These are phyloP conservation scores for Salvia hispanica DNA, from an alignment of 257 asterid genomes.

Conservation along the genomic window DNA sequence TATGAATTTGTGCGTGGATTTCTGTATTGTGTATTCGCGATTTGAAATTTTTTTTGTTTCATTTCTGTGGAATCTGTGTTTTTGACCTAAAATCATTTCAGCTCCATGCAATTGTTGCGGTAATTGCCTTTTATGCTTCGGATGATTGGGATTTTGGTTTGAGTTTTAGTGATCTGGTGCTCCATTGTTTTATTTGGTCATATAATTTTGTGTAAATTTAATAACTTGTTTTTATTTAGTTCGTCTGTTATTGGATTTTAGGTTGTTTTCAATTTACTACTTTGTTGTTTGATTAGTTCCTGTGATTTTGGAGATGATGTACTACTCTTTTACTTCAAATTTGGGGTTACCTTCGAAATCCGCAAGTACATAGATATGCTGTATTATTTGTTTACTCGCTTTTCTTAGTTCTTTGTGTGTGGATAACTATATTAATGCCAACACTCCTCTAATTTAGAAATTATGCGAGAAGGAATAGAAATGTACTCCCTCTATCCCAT, in stretches of 20 bases:
- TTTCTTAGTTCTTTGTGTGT: conserved; percentile 28
- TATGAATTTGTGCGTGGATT: conserved; percentile 5
- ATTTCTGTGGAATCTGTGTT: conserved; percentile 23
- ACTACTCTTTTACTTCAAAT: conserved; percentile 18
- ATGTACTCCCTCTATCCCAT: too few species aligned
- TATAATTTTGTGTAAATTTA: background rate
- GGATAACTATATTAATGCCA: conserved; percentile 3
- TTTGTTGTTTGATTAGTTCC: conserved; percentile 14
- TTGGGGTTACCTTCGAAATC: conserved; percentile 7
- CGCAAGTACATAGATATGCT: conserved; percentile 1
- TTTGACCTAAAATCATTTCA: conserved; percentile 2
- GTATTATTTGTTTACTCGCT: conserved; percentile 24
- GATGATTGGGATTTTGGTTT: conserved; percentile 32
- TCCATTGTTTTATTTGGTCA: background rate
- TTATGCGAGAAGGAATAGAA: background rate
- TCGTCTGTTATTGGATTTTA: conserved; percentile 8
- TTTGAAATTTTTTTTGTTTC: conserved; percentile 15
- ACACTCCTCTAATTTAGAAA: background rate
- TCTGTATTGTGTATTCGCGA: conserved; percentile 19
- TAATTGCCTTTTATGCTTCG: conserved; percentile 28
- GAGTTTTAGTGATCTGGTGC: conserved; percentile 32
- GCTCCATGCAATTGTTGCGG: conserved; percentile 33
- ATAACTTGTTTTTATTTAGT: background rate
- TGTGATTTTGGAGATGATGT: conserved; percentile 22
- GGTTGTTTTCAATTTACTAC: conserved; percentile 13